Conservation (phyloP, 345 rosid genomes). For the Gossypium bickii region DNA sequence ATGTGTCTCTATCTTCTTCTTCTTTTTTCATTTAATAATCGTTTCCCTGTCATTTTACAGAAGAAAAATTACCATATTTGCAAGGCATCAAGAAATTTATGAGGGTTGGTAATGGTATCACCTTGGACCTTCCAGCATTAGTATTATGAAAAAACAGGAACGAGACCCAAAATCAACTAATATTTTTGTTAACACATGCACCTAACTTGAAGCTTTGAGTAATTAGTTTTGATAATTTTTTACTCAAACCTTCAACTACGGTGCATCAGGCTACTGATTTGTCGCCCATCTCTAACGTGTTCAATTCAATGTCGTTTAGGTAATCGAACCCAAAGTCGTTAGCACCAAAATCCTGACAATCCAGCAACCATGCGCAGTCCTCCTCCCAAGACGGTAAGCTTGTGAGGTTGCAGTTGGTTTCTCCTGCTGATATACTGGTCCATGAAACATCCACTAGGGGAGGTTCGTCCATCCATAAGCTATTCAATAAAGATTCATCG, state of each 20-base stretch:
- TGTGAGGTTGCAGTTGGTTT: neutral
- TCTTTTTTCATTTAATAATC: neutral
- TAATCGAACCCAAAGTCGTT: conserved; percentile 73
- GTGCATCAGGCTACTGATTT: conserved; percentile 17
- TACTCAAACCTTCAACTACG: conserved; percentile 5
- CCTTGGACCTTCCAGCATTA: conserved; percentile 26
- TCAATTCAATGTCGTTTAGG: conserved; percentile 34
- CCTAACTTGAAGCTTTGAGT: neutral
- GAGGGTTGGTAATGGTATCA: conserved; percentile 23
- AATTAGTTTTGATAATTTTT: neutral
- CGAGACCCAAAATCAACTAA: conserved; percentile 10
- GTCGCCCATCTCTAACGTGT: conserved; percentile 32
- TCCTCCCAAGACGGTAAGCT: conserved; percentile 46
- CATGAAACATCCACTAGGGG: conserved; percentile 34
- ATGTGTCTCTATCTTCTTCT: neutral
- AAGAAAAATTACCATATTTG: neutral
- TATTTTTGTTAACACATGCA: conserved; percentile 4
- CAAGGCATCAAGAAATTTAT: conserved; percentile 6
- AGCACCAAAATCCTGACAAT: conserved; percentile 77
- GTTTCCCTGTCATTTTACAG: neutral
- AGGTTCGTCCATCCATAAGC: conserved; percentile 64
- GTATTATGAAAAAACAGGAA: conserved; percentile 8
- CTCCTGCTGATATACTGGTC: conserved; percentile 11
- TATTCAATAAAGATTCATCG: conserved; percentile 52
- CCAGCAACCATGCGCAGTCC: conserved; percentile 46